Percentiles rank a stretch among this genome's conserved stretches.
These are phyloP conservation scores for Exophiala viscosa DNA, from an alignment of 2,329 filamentous ascomycete genomes.

Conservation along the genomic window DNA sequence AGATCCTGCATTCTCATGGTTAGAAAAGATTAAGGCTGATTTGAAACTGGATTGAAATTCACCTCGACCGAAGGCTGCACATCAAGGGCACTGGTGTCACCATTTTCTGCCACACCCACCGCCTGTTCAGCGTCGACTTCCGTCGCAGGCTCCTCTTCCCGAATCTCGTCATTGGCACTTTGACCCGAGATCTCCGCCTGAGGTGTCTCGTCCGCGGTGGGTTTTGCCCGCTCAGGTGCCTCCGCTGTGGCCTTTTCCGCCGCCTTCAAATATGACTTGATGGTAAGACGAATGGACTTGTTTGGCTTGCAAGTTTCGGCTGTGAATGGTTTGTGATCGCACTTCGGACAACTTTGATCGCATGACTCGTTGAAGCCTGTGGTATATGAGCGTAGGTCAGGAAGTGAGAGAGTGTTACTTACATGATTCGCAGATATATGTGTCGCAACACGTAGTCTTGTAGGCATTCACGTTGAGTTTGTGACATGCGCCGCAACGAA, in stretches of 20 bases:
- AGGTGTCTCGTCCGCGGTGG: slow-evolving; percentile 26
- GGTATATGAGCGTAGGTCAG: slow-evolving; percentile 1
- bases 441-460: slow-evolving; percentile 90
- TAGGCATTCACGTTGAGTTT: slow-evolving; percentile 87
- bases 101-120: slow-evolving; percentile 20
- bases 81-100: slow-evolving; percentile 12
- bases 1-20: slow-evolving; percentile 11
- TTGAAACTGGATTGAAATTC: not conserved
- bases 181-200: slow-evolving; percentile 1
- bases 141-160: slow-evolving; percentile 1
- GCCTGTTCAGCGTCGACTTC: slow-evolving; percentile 3
- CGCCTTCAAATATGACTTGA: slow-evolving; percentile 84
- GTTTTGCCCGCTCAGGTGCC: slow-evolving; percentile 41
- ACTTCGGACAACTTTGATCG: slow-evolving; percentile 80
- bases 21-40: not conserved
- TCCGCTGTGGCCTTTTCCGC: slow-evolving; percentile 85
- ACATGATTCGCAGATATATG: slow-evolving; percentile 90
- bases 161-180: slow-evolving; percentile 5
- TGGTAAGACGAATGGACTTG: slow-evolving; percentile 86
- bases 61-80: slow-evolving; percentile 25
- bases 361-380: slow-evolving; percentile 47
- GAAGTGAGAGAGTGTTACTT: slow-evolving; percentile 34
- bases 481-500: slow-evolving; percentile 91
- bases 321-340: slow-evolving; percentile 84
- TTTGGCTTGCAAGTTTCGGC: slow-evolving; percentile 82